phyloP scores from a whole-genome alignment of 805 yeast species.

The Nematodospora valgi region DNA sequence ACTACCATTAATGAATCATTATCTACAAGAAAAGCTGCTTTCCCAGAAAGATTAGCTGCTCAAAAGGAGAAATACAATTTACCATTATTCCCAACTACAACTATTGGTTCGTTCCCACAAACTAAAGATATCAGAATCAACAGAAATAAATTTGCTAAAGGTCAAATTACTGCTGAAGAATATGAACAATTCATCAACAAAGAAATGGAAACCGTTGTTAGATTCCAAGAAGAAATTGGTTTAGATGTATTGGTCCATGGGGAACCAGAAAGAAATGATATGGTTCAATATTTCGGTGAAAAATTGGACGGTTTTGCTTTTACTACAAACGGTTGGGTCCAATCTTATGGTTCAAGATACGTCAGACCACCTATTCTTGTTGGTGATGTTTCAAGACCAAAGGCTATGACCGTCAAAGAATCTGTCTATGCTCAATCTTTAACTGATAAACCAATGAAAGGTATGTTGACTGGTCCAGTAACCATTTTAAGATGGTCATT shows the following conservation, averaged over 20 bases:
- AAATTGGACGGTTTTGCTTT: constrained; percentile 97
- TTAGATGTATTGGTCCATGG: constrained; percentile 98
- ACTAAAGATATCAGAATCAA: constrained; percentile 97
- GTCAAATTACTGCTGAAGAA: constrained; percentile 90
- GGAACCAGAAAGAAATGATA: constrained; percentile 99
- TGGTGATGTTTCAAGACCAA: constrained; percentile 99
- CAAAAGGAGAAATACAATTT: constrained; percentile 87
- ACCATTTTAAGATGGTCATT: constrained; percentile 99
- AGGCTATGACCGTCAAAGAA: constrained; percentile 98
- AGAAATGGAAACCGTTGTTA: constrained; percentile 93
- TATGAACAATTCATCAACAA: constrained; percentile 95
- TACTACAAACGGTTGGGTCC: constrained; percentile 99
- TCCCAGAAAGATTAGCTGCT: constrained; percentile 80
- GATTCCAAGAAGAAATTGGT: constrained; percentile 99
- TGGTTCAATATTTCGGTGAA: constrained; percentile 99
- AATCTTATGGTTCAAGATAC: constrained; percentile 99
- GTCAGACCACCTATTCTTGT: constrained; percentile 99
- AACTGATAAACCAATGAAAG: constrained; percentile 95
- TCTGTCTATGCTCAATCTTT: constrained; percentile 98
- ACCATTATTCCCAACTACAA: constrained; percentile 99
- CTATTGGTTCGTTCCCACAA: constrained; percentile 99
- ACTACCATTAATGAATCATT: constrained; percentile 69
- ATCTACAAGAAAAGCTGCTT: constrained; percentile 82
- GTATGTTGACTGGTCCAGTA: constrained; percentile 99
- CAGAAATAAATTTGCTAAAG: constrained; percentile 98